Evolutionary conservation across 352 stramenopile species (phyloP), one percentile per base, ranked within the genome.

Genomic region (Phytopythium cucurbitacearum): DNA sequence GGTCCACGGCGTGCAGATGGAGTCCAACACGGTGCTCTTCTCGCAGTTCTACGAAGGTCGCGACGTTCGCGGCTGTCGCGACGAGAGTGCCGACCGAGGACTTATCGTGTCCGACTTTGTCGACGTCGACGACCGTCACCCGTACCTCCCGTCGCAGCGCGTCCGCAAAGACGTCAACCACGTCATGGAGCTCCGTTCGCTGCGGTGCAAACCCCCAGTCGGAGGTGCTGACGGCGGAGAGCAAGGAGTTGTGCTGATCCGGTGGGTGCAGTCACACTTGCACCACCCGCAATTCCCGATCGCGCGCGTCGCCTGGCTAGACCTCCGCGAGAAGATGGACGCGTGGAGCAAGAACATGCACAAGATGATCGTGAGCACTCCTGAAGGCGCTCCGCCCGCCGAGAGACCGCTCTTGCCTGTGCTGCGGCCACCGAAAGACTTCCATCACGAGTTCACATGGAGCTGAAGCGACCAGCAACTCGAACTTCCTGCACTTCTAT

Each of bases 341-440:
- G 44, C 53, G 15, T 76, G 64, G 64, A 69, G 67, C 42, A 65
- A 74, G 41, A 74, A 57, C 13, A 71, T 80, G 56, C 67, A 75
- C 48, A 57, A 68, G 7, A 71, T 58, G 11, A 61, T 80, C 35
- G 59, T 65, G 50, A 64, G 73, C 41, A 65, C 51, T 28, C 54
- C 73, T 28, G 21, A 28, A 28, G 21, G 21, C 21, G 21, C 12
- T 62, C 57, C 10, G 11, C 56, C 21, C 21, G 21, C 21, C 21
- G 21, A 28, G 21, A 28, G 21, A 28, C 1, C 48, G 48, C 21
- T 42, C 49, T 11, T 60, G 46, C 48, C n/a, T 43, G 11, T n/a
- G n/a, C n/a, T 43, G 39, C n/a, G n/a, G n/a, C 11, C 39, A n/a
- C 11, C n/a, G 39, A n/a, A 43, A n/a, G 11, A 28, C 21, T 28